phyloP scores from a whole-genome alignment of 2,329 filamentous ascomycete species.

The Xylaria sp. region DNA sequence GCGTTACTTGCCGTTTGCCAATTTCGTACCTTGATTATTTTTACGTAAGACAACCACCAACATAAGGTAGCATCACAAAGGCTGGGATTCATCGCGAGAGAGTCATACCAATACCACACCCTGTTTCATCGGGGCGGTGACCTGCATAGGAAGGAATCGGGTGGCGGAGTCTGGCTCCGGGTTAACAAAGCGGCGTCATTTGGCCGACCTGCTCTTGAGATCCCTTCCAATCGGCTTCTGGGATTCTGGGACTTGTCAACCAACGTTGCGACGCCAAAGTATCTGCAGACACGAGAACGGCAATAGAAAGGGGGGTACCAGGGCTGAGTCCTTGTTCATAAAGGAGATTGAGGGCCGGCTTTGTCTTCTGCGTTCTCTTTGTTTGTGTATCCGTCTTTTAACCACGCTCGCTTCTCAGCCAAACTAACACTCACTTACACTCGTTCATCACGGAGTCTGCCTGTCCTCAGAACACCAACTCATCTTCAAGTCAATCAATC shows the following conservation, averaged over 20 bases:
- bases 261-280: slow-evolving; percentile 17
- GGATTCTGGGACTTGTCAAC: slow-evolving; percentile 13
- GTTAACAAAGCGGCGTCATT: slow-evolving; percentile 1
- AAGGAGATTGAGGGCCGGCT: slow-evolving; percentile 16
- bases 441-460: slow-evolving; percentile 20
- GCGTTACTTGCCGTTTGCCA: not conserved
- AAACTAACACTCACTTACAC: slow-evolving; percentile 15
- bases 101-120: not conserved
- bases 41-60: slow-evolving; percentile 23
- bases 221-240: slow-evolving; percentile 21
- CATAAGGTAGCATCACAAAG: not conserved
- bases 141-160: slow-evolving; percentile 23
- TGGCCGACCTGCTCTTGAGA: not conserved
- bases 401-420: slow-evolving; percentile 29
- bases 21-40: slow-evolving; percentile 16
- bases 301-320: not conserved
- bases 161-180: slow-evolving; percentile 21
- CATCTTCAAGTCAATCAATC: slow-evolving; percentile 3
- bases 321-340: slow-evolving; percentile 24
- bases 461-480: slow-evolving; percentile 15
- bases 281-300: slow-evolving; percentile 28
- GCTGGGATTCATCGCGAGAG: slow-evolving; percentile 4
- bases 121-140: slow-evolving; percentile 18
- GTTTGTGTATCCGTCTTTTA: slow-evolving; percentile 17
- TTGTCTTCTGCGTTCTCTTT: slow-evolving; percentile 1